phyloP scores from a whole-genome alignment of 495 filamentous ascomycete species.

The Podospora pseudoanserina region DNA sequence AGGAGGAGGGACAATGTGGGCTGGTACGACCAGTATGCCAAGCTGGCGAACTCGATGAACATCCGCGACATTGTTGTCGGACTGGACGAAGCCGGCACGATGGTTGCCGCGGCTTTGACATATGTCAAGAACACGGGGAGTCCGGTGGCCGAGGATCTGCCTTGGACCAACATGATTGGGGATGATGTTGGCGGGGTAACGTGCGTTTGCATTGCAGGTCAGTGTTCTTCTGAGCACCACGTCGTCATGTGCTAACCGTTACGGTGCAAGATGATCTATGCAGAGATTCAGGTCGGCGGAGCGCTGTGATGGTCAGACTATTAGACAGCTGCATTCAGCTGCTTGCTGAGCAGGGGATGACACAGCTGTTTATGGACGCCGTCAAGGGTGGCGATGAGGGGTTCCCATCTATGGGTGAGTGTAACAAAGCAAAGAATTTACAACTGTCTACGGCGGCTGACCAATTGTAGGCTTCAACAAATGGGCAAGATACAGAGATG shows the following conservation, averaged over 20 bases:
- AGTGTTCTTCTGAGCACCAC: slow-evolving; percentile 15
- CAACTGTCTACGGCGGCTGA: neutral
- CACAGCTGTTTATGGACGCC: slow-evolving; percentile 43
- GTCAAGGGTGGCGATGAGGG: slow-evolving; percentile 43
- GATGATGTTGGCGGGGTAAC: slow-evolving; percentile 57
- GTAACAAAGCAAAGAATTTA: slow-evolving; percentile 3
- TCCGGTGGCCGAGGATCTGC: slow-evolving; percentile 52
- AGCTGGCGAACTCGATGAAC: slow-evolving; percentile 41
- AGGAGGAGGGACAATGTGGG: slow-evolving; percentile 42
- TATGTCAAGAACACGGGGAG: slow-evolving; percentile 52
- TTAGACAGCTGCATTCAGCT: slow-evolving; percentile 42
- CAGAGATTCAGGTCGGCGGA: slow-evolving; percentile 11
- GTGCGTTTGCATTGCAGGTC: slow-evolving; percentile 57
- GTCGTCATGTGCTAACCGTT: slow-evolving; percentile 5
- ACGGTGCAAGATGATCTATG: slow-evolving; percentile 31
- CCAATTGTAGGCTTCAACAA: slow-evolving; percentile 42
- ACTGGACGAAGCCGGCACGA: slow-evolving; percentile 35
- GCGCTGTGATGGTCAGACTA: slow-evolving; percentile 46
- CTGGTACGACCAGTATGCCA: slow-evolving; percentile 56
- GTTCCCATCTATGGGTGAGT: slow-evolving; percentile 46
- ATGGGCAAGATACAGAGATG: slow-evolving; percentile 48
- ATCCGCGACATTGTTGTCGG: slow-evolving; percentile 51
- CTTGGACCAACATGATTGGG: slow-evolving; percentile 55
- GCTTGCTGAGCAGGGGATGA: slow-evolving; percentile 39
- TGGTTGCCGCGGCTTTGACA: slow-evolving; percentile 55